Evolutionary conservation across 1,284 basidiomycete genomes (phyloP).

Genomic region (Rhodotorula glutinis): DNA sequence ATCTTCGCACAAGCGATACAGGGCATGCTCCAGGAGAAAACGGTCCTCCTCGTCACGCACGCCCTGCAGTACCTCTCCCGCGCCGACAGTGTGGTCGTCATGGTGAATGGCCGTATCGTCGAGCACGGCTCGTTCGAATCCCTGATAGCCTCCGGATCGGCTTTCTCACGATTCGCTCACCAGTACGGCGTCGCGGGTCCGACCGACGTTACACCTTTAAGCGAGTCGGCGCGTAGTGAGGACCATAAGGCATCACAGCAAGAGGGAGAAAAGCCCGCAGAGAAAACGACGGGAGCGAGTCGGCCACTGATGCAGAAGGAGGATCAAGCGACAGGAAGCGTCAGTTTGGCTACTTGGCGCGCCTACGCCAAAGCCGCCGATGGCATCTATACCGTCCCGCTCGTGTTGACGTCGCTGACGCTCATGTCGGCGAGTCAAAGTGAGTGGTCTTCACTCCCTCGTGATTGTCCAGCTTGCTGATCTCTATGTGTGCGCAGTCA

Average conservation of each 20-base stretch:
- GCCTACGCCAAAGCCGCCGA: slow-evolving; percentile 64
- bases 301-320: slow-evolving; percentile 57
- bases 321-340: slow-evolving; percentile 33
- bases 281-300: slow-evolving; percentile 44
- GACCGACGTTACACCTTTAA: no score
- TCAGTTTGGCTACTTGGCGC: slow-evolving; percentile 56
- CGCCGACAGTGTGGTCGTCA: slow-evolving; percentile 50
- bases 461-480: not conserved
- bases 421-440: slow-evolving; percentile 56
- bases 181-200: slow-evolving; percentile 56
- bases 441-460: not conserved
- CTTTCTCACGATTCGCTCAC: slow-evolving; percentile 67
- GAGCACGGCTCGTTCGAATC: slow-evolving; percentile 51
- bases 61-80: slow-evolving; percentile 48
- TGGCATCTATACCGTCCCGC: slow-evolving; percentile 58
- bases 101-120: slow-evolving; percentile 67
- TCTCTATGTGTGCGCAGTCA: not conserved
- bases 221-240: no score
- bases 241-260: no score
- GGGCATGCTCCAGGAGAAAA: slow-evolving; percentile 64
- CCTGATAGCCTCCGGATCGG: slow-evolving; percentile 54
- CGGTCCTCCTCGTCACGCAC: slow-evolving; percentile 59
- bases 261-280: no score
- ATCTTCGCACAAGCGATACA: slow-evolving; percentile 82
- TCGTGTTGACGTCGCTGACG: slow-evolving; percentile 57